Base-by-base conservation (phyloP, 1,139 yeast genomes). In the Taphrina populina region DNA sequence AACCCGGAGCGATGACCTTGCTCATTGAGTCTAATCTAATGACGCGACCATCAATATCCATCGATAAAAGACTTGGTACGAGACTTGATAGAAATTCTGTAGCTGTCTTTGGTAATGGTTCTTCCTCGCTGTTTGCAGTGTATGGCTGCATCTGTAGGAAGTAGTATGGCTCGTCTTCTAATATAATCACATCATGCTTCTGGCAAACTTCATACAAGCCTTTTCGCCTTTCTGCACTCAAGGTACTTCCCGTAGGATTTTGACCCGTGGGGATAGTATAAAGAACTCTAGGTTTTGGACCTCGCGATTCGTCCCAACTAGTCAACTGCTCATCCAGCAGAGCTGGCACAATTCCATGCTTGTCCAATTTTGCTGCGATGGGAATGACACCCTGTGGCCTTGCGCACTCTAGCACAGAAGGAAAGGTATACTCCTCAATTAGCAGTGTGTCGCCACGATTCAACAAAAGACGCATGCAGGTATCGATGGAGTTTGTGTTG, bases 211-310 rank as follows among this genome's bases (percentile, higher is more conserved):
- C 74, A 71, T 88, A 88, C 61, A 88, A 77, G 52, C 75, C 78
- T 62, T 73, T 69, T 71, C 95, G 85, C 72, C 96, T 81, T 65
- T 83, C 88, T 15, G 67, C 71, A 54, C 83, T 74, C 64, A 88
- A 73, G 43, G 85, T 83, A 11, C 92, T 83, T 36, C 96, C 96
- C 30, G 96, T 88, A 59, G 96, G 96, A 76, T 88, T 88, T 73
- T 88, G 96, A 57, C 96, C 96, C 21, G 96, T 88, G 62, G 88
- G 82, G 64, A 88, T 86, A 44, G 90, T 83, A 77, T 88, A 88
- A 63, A 88, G 76, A 57, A 88, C 74, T 69, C 83, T 86, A 61
- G 95, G 95, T 69, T 77, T 79, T 76, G 84, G 67, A 70, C 81
- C 69, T 4, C 23, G 36, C 4, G 34, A 11, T 7, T 37, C 36